Evolutionary conservation across 176 grass and related monocot species (phyloP).

Genomic region (Zea luxurians): DNA sequence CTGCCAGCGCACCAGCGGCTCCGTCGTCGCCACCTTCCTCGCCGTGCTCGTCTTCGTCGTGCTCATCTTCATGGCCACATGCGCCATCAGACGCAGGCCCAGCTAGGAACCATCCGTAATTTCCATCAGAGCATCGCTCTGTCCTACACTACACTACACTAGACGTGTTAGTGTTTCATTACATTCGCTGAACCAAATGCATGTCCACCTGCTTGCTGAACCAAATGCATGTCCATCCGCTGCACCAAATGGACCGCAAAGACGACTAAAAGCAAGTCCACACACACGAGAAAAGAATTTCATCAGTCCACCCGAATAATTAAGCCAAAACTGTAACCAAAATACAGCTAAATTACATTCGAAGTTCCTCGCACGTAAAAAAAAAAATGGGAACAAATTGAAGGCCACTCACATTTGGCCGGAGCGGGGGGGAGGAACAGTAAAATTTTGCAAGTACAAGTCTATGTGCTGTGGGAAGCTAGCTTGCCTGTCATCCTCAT

Average conservation of each 20-base stretch:
- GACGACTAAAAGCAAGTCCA: no score
- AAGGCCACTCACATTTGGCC: constrained; percentile 29
- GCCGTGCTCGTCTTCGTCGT: constrained; percentile 67
- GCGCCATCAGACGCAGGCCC: constrained; percentile 27
- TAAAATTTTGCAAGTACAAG: constrained; percentile 39
- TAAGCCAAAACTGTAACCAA: constrained; percentile 23
- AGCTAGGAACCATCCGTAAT: no score
- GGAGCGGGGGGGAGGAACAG: not conserved
- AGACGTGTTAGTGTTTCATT: no score
- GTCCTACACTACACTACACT: no score
- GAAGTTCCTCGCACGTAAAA: constrained; percentile 39
- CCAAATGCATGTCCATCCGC: no score
- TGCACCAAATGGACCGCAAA: no score
- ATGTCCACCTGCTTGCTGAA: no score
- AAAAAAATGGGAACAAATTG: constrained; percentile 23
- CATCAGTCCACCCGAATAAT: not conserved
- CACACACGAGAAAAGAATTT: no score
- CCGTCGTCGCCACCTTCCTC: constrained; percentile 80
- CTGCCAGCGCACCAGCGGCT: constrained; percentile 82
- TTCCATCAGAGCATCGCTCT: no score
- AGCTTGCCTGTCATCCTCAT: constrained; percentile 37
- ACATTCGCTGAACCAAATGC: no score
- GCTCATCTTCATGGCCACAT: constrained; percentile 61
- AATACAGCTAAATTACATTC: constrained; percentile 28
- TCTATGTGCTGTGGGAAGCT: constrained; percentile 50